Conservation (phyloP, 495 filamentous ascomycete genomes). For the Podospora conica region DNA sequence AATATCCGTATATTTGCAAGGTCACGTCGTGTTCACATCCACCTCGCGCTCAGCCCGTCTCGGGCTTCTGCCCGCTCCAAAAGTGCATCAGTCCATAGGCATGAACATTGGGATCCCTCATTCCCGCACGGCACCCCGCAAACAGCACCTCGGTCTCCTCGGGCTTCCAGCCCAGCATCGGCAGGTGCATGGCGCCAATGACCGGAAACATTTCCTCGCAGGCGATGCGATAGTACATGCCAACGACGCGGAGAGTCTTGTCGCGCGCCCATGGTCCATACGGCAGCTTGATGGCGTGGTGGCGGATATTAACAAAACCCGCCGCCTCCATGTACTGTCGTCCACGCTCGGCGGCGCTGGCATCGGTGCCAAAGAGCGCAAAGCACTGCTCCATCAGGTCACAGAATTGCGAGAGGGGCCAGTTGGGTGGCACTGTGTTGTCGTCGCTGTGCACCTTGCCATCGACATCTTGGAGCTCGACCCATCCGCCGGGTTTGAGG, state of each 20-base stretch:
- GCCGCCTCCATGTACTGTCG: constrained; percentile 43
- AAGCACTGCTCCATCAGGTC: constrained; percentile 24
- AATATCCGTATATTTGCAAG: no score
- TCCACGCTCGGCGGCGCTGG: constrained; percentile 40
- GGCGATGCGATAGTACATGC: constrained; percentile 27
- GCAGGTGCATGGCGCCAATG: not conserved
- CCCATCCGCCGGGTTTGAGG: constrained; percentile 31
- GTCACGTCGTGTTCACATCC: no score
- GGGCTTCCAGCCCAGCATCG: not conserved
- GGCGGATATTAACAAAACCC: constrained; percentile 54
- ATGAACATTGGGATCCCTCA: not conserved
- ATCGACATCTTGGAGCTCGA: constrained; percentile 37
- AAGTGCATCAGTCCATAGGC: not conserved
- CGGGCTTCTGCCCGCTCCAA: not conserved
- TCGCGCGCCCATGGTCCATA: constrained; percentile 53
- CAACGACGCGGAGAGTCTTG: constrained; percentile 49
- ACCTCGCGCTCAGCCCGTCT: not conserved
- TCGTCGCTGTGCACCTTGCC: constrained; percentile 34
- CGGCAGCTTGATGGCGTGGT: constrained; percentile 47
- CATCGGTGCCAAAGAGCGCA: constrained; percentile 31
- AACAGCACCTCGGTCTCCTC: not conserved
- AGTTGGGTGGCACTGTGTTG: constrained; percentile 24
- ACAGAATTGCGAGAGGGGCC: constrained; percentile 27
- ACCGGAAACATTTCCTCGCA: not conserved
- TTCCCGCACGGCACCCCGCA: not conserved